Conservation (phyloP, 2,329 filamentous ascomycete genomes). For the Exophiala sideris region DNA sequence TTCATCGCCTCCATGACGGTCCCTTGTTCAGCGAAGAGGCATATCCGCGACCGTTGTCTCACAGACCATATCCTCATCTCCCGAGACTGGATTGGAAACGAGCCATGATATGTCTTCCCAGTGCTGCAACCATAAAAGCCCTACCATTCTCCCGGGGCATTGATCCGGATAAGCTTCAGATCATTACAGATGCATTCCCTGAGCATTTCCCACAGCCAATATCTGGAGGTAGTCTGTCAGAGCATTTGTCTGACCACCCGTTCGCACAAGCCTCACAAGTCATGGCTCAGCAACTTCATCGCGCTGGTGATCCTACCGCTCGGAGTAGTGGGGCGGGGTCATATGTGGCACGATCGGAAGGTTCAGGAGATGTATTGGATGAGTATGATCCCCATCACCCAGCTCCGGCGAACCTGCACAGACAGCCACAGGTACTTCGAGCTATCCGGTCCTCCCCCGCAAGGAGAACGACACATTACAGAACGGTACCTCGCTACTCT, state of each 20-base stretch:
- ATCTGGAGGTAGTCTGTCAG: conserved; percentile 4
- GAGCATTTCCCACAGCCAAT: conserved; percentile 35
- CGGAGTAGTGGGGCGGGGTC: neutral
- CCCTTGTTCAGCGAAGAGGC: conserved; percentile 15
- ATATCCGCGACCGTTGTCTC: neutral
- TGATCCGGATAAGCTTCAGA: conserved; percentile 53
- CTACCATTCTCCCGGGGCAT: conserved; percentile 54
- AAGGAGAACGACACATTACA: neutral
- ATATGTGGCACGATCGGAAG: conserved; percentile 16
- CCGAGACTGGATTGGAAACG: conserved; percentile 53
- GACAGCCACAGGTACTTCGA: neutral
- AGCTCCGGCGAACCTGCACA: neutral
- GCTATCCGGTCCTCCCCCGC: neutral
- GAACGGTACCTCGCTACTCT: neutral
- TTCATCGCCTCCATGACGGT: conserved; percentile 38
- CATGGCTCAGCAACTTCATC: neutral
- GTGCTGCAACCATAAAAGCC: conserved; percentile 43
- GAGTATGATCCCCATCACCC: conserved; percentile 50
- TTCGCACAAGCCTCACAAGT: neutral
- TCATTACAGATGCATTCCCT: conserved; percentile 53
- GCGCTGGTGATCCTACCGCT: neutral
- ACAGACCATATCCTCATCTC: conserved; percentile 25
- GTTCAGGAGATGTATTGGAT: conserved; percentile 37
- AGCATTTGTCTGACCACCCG: neutral
- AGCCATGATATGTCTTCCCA: conserved; percentile 61